Conservation (phyloP, 768 basidiomycete genomes). For the Russula emetica region DNA sequence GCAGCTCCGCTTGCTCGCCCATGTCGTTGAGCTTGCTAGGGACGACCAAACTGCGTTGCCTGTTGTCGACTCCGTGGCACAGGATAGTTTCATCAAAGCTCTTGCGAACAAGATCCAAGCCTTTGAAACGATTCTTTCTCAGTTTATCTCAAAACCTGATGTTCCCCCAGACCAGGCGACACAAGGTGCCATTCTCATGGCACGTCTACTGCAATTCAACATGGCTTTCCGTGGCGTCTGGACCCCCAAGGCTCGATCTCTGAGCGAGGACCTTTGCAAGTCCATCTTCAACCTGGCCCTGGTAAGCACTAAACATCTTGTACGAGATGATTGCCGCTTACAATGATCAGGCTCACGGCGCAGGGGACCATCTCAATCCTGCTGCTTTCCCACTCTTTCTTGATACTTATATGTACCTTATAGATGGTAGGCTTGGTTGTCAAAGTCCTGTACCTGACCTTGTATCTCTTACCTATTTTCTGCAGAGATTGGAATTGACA, state of each 20-base stretch:
- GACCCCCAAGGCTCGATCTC: slow-evolving; percentile 48
- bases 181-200: slow-evolving; percentile 51
- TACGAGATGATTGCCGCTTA: slow-evolving; percentile 7
- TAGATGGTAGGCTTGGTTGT: slow-evolving; percentile 54
- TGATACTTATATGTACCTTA: slow-evolving; percentile 68
- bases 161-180: slow-evolving; percentile 29
- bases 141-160: slow-evolving; percentile 26
- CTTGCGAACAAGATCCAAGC: slow-evolving; percentile 46
- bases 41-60: slow-evolving; percentile 42
- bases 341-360: slow-evolving; percentile 48
- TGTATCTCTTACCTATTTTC: background rate
- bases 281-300: slow-evolving; percentile 40
- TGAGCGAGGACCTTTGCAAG: slow-evolving; percentile 41
- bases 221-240: slow-evolving; percentile 60
- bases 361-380: slow-evolving; percentile 50
- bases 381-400: slow-evolving; percentile 61
- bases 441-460: background rate
- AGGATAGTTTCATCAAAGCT: slow-evolving; percentile 53
- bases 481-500: slow-evolving; percentile 59
- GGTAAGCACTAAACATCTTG: slow-evolving; percentile 17
- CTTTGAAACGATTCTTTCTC: slow-evolving; percentile 33
- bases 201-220: slow-evolving; percentile 68
- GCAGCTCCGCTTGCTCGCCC: slow-evolving; percentile 62
- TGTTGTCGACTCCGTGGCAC: slow-evolving; percentile 49
- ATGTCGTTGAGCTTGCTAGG: slow-evolving; percentile 63